Evolutionary conservation across 1,284 basidiomycete species (phyloP).

Genomic region (Coniferiporia sulphurascens): DNA sequence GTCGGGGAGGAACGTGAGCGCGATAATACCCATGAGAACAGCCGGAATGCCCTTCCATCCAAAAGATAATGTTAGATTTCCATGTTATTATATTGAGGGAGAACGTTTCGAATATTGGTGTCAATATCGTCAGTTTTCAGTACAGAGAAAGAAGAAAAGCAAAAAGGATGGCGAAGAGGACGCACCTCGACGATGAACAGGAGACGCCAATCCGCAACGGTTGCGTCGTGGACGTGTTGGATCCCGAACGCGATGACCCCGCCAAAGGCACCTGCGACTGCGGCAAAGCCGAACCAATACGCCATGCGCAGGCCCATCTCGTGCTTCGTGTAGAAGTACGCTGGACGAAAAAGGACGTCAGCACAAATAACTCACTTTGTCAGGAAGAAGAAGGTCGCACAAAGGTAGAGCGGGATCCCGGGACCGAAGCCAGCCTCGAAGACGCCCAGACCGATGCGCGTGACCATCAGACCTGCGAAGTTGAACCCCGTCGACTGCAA

Average conservation of each 20-base stretch:
- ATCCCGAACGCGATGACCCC: slow-evolving; percentile 72
- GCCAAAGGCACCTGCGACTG: slow-evolving; percentile 74
- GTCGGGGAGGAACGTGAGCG: slow-evolving; percentile 66
- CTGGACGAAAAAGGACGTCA: slow-evolving; percentile 29
- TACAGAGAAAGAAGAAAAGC: too few relatives aligned
- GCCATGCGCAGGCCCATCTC: slow-evolving; percentile 72
- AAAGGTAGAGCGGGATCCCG: slow-evolving; percentile 68
- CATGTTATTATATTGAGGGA: too few relatives aligned
- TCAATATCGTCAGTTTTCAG: too few relatives aligned
- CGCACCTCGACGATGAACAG: slow-evolving; percentile 73
- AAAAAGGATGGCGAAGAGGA: slow-evolving; percentile 3
- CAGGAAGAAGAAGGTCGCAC: slow-evolving; percentile 35
- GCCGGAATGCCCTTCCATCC: slow-evolving; percentile 53
- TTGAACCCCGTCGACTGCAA: slow-evolving; percentile 52
- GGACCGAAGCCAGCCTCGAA: slow-evolving; percentile 75
- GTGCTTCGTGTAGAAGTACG: slow-evolving; percentile 69
- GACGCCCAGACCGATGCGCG: slow-evolving; percentile 56
- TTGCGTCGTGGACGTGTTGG: slow-evolving; percentile 43
- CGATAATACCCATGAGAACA: slow-evolving; percentile 61
- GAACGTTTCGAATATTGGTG: too few relatives aligned
- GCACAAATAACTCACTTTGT: neutral
- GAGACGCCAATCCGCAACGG: slow-evolving; percentile 57
- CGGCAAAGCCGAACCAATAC: slow-evolving; percentile 76
- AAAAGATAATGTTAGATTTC: too few relatives aligned
- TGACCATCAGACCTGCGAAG: slow-evolving; percentile 52